Percentiles rank a stretch among this genome's conserved stretches.
Conservation (phyloP, 1,139 yeast genomes). For the Hansenula lynferdii region DNA sequence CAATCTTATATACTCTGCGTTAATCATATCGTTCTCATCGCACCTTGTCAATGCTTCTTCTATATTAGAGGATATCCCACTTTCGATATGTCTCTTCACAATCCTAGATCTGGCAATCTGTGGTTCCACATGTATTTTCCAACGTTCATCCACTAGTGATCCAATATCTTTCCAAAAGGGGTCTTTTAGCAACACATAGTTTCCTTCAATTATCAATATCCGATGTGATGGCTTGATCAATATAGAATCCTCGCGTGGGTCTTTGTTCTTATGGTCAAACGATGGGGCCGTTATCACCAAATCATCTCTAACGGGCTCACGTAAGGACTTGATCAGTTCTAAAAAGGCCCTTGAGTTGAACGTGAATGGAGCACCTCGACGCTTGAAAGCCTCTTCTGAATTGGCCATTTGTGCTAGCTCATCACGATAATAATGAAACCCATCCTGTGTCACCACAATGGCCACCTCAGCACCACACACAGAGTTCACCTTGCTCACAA, state of each 20-base stretch:
- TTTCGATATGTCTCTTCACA: conserved; percentile 50
- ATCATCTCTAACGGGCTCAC: conserved; percentile 2
- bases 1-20: conserved; percentile 45
- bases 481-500: conserved; percentile 33
- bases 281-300: conserved; percentile 7
- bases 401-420: conserved; percentile 42
- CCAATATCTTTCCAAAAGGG: conserved; percentile 8
- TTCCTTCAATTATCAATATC: conserved; percentile 55
- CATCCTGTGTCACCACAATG: conserved; percentile 38
- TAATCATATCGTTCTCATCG: conserved; percentile 53
- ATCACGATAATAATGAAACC: conserved; percentile 55
- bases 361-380: conserved; percentile 73
- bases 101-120: conserved; percentile 42
- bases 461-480: conserved; percentile 5
- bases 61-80: conserved; percentile 46
- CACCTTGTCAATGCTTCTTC: conserved; percentile 51
- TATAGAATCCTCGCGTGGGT: conserved; percentile 54
- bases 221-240: conserved; percentile 35
- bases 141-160: conserved; percentile 8
- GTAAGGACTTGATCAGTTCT: conserved; percentile 1
- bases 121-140: conserved; percentile 39
- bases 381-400: conserved; percentile 43
- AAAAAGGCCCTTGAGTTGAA: conserved; percentile 41
- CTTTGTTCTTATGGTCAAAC: conserved; percentile 47
- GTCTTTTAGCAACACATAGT: conserved; percentile 9